Base-by-base conservation (phyloP, 305 asterid species). In the Fraxinus sp. region DNA sequence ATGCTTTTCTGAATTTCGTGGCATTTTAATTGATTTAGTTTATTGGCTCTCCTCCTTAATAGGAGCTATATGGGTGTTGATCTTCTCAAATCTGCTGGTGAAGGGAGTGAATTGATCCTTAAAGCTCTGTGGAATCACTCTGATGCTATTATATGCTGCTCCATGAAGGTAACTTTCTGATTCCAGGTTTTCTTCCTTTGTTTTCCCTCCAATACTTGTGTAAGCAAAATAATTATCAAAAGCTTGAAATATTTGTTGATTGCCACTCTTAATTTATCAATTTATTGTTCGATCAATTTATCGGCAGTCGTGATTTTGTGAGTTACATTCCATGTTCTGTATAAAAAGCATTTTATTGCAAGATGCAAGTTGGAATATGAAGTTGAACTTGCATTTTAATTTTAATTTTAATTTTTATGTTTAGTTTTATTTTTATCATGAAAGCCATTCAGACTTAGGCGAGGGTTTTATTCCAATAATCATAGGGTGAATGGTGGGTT, bases 91-190 rank as follows among this genome's bases (percentile, higher is more conserved):
- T 78, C 87, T 39, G 79, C 83, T 16, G 92, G 96, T 5, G 99
- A 95, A 84, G 94, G 97, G 79, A 94, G 88, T 84, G 96, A 94
- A 83, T 87, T 91, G 22, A 86, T 91, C 68, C 97, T 94, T 37
- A 94, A 94, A 85, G 86, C 95, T 36, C 82, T 95, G 6, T 95
- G 99, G 99, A 91, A 90, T 83, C 94, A 94, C 89, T 90, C 97
- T 1, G 99, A 95, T 77, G 97, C 99, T 85, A 87, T 94, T 59
- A 78, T 95, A 88, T 95, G 99, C 91, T 95, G 97, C 90, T 95
- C 98, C 84, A 79, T 91, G 78, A 95, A 95, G 97, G 98, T 93
- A 80, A 55, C 9, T 68, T 62, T 22, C 78, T 33, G 26, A 10
- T 49, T 81, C 79, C 7, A 8, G 43, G 26, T 20, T 8, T 57